Evolutionary conservation across 805 yeast genomes (phyloP), one percentile per base, ranked within the genome.

Genomic region (Lachancea cidri): DNA sequence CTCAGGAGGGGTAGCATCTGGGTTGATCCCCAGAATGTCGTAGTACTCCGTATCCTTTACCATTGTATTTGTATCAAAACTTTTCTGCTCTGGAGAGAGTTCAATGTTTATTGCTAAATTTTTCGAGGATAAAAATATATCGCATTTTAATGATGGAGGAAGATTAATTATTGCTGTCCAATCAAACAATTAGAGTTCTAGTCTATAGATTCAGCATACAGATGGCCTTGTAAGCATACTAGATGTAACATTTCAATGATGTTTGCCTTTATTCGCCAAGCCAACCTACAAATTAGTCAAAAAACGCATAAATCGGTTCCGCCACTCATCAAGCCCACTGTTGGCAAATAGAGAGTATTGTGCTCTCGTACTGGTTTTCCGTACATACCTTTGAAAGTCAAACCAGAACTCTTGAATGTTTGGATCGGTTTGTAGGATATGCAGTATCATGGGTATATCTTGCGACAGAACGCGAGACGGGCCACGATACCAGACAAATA

Each of bases 41-140:
- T 93, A 93, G 64, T 91, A 93, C 8, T 73, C 76, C 0, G 94
- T 83, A 53, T 89, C 97, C 49, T 79, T 83, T 14, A 83, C 95
- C 95, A 86, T 86, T 2, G 29, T 38, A 29, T 22, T 22, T 22
- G 7, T 7, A 7, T 22, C 11, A 11, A 7, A 11, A 11, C 9
- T 7, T 22, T 22, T 11, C 9, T 22, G 9, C 27, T 7, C 11
- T 11, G 9, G 27, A 7, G 7, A 22, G 11, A 22, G 9, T 22
- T 22, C 27, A 22, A 11, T 22, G 27, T 7, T 22, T 7, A 22
- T 22, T 22, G 11, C 27, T 22, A 22, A 22, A 22, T 22, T 22
- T 22, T 22, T 22, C 27, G 27, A 22, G 27, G 27, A 22, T 22
- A 22, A 22, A 22, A 22, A 22, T 22, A 22, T 22, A 22, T 22